These are phyloP conservation scores for Fonsecaea pedrosoi DNA, from an alignment of 2,329 filamentous ascomycete species.

Conservation along the genomic window DNA sequence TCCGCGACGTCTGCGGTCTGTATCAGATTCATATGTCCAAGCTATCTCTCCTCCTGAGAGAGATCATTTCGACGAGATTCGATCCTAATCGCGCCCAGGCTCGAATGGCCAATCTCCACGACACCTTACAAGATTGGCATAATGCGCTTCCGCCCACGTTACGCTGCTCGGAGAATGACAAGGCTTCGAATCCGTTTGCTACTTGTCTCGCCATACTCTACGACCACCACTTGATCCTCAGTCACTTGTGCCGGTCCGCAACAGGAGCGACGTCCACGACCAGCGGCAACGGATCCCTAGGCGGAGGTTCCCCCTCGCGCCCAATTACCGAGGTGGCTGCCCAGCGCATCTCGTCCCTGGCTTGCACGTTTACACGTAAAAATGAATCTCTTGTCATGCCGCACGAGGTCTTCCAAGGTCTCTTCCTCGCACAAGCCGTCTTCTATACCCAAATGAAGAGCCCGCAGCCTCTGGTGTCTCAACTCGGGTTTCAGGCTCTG, in stretches of 20 bases:
- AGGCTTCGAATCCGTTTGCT: constrained; percentile 18
- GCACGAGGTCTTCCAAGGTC: constrained; percentile 24
- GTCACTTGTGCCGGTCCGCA: constrained; percentile 14
- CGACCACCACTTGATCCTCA: constrained; percentile 14
- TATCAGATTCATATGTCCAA: constrained; percentile 26
- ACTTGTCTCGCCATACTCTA: constrained; percentile 23
- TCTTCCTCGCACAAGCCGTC: constrained; percentile 26
- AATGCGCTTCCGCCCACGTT: constrained; percentile 15
- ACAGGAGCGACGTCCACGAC: constrained; percentile 10
- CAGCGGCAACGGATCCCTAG: constrained; percentile 6
- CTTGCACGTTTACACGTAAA: constrained; percentile 17
- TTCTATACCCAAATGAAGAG: constrained; percentile 25
- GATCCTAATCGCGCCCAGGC: constrained; percentile 22
- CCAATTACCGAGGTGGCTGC: constrained; percentile 16
- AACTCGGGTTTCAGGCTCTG: constrained; percentile 15
- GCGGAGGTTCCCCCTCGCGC: constrained; percentile 6
- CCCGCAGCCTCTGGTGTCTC: constrained; percentile 5
- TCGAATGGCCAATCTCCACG: constrained; percentile 20
- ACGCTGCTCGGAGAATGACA: constrained; percentile 14
- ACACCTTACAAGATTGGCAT: constrained; percentile 16
- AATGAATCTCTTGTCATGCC: constrained; percentile 20
- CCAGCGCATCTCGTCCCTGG: constrained; percentile 17
- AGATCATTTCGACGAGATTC: constrained; percentile 23
- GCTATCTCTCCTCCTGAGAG: constrained; percentile 18
- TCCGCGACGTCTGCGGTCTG: constrained; percentile 12